A percentile compares a stretch with the other conserved stretches of the same genome.
Evolutionary conservation across 2,329 filamentous ascomycete genomes (phyloP).

Genomic region (Fusarium sp.): DNA sequence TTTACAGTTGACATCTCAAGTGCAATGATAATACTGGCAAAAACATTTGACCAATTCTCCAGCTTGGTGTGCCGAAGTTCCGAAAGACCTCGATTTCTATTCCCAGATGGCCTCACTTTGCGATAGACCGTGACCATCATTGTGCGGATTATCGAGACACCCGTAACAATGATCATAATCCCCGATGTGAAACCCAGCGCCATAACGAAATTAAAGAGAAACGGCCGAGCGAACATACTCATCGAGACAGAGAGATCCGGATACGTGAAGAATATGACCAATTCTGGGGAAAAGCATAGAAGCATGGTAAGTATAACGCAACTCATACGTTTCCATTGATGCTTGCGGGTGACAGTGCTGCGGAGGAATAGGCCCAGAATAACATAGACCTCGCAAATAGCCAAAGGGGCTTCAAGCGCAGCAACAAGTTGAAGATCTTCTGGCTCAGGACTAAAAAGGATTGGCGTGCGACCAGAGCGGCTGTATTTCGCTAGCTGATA

Average conservation of each 20-base stretch:
- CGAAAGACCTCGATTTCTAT: accelerated
- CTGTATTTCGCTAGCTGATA: not conserved
- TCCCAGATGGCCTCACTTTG: not conserved
- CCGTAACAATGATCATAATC: not conserved
- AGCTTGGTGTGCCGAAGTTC: not conserved
- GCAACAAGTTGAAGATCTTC: not conserved
- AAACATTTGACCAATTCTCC: not conserved
- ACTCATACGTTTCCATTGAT: not conserved
- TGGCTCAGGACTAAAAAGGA: not conserved
- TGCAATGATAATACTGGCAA: not conserved
- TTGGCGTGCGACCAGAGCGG: not conserved
- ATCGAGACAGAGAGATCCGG: not conserved
- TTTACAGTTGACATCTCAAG: not conserved
- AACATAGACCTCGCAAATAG: not conserved
- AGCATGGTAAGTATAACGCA: not conserved
- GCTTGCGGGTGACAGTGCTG: not conserved
- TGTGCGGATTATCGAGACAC: not conserved
- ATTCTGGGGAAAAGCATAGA: not conserved
- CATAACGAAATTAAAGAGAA: not conserved
- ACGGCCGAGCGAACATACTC: not conserved
- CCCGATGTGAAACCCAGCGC: not conserved
- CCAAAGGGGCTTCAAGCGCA: not conserved
- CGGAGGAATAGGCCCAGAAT: not conserved
- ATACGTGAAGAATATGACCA: not conserved
- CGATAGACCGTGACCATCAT: not conserved